These are phyloP conservation scores for Populus alba DNA, from an alignment of 345 rosid genomes.

Conservation along the genomic window DNA sequence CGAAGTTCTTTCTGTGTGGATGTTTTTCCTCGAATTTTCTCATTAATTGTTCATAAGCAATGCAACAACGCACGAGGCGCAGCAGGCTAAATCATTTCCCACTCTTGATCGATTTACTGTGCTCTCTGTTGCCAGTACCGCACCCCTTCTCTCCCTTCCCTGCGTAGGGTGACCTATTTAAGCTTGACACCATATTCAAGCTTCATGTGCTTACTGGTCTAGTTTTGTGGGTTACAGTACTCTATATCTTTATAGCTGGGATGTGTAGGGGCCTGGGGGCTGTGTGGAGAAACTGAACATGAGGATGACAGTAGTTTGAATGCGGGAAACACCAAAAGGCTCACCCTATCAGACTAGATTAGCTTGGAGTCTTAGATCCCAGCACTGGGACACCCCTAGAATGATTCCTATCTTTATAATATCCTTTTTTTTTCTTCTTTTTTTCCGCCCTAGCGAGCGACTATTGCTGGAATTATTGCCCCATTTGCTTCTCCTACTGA, in stretches of 20 bases:
- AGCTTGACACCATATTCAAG: neutral
- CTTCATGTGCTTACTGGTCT: neutral
- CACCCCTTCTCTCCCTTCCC: neutral
- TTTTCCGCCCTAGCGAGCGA: constrained; percentile 27
- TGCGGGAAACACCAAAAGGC: constrained; percentile 37
- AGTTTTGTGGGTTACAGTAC: neutral
- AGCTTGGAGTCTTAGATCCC: constrained; percentile 26
- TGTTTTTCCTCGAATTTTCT: no score
- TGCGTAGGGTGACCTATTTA: neutral
- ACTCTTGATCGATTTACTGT: neutral
- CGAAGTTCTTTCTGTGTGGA: no score
- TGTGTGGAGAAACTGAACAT: constrained; percentile 15
- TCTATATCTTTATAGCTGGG: constrained; percentile 12
- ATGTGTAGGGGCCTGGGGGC: constrained; percentile 43
- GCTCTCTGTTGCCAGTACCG: neutral
- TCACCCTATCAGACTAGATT: constrained; percentile 16
- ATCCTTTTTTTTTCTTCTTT: constrained; percentile 7
- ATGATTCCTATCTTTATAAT: constrained; percentile 31
- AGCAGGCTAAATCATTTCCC: no score
- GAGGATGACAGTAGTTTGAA: constrained; percentile 37
- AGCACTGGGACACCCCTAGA: constrained; percentile 22
- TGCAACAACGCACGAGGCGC: no score
- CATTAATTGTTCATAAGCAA: no score
- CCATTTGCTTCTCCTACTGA: constrained; percentile 17
- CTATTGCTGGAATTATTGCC: constrained; percentile 34